These are phyloP conservation scores for Fistulifera solaris DNA, from an alignment of 108 stramenopile species.

Conservation along the genomic window DNA sequence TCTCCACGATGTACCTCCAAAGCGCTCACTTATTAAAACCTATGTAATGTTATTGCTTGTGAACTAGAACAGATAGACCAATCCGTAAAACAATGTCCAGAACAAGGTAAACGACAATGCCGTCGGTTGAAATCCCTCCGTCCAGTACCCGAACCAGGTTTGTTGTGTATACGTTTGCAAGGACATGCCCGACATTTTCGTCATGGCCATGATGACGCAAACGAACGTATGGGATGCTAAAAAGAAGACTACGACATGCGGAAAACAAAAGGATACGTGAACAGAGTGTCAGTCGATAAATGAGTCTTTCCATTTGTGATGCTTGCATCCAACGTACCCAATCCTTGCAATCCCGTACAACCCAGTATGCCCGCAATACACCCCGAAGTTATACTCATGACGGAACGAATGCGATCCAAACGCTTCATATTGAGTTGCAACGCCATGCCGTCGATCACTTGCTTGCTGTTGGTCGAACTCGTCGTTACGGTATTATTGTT, in stretches of 20 bases:
- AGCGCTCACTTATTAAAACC: no score
- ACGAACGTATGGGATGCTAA: conserved; percentile 47
- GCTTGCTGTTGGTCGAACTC: conserved; percentile 26
- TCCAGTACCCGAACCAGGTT: conserved; percentile 47
- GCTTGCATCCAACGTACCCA: conserved; percentile 44
- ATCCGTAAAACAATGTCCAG: conserved; percentile 83
- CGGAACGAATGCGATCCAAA: conserved; percentile 70
- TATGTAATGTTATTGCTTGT: no score
- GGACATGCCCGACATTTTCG: conserved; percentile 62
- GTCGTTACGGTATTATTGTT: no score
- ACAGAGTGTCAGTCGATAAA: no score
- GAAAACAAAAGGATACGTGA: neutral
- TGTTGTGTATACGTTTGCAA: conserved; percentile 52
- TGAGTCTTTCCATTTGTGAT: neutral
- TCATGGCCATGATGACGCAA: conserved; percentile 30
- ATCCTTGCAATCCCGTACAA: conserved; percentile 58
- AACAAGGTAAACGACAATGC: conserved; percentile 76
- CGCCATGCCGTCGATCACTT: conserved; percentile 60
- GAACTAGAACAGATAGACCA: conserved; percentile 82
- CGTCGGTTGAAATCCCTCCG: conserved; percentile 65
- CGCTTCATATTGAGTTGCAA: conserved; percentile 49
- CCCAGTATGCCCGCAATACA: conserved; percentile 80
- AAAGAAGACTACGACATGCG: conserved; percentile 37
- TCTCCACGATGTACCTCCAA: no score
- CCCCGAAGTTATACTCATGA: conserved; percentile 76